These are phyloP conservation scores for Lichina pygmaea DNA, from an alignment of 495 filamentous ascomycete genomes.

Conservation along the genomic window DNA sequence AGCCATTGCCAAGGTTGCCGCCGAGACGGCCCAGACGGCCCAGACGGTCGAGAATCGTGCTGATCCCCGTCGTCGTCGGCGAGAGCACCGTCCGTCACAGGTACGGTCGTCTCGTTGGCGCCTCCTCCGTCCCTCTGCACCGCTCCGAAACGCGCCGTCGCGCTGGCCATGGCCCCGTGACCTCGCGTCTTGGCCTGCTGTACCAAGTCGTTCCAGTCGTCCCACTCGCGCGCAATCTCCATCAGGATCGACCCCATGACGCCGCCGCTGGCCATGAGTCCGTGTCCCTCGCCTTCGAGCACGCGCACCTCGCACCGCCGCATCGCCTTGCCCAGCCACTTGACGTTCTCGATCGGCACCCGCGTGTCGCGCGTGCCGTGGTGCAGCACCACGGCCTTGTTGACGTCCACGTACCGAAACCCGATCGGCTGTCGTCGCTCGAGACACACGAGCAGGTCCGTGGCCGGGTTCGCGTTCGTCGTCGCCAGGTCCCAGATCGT, in stretches of 20 bases:
- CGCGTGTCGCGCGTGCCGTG: constrained; percentile 78
- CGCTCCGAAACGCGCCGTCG: too few species aligned
- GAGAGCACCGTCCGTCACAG: too few species aligned
- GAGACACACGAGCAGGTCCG: constrained; percentile 77
- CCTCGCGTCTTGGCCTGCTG: neutral
- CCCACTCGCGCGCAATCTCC: constrained; percentile 87
- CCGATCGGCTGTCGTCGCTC: constrained; percentile 81
- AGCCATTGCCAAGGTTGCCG: too few species aligned
- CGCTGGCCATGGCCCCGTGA: too few species aligned
- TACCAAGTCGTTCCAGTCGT: constrained; percentile 55
- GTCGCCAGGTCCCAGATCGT: constrained; percentile 91
- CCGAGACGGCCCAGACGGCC: too few species aligned
- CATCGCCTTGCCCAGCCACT: constrained; percentile 89
- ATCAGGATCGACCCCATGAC: constrained; percentile 87
- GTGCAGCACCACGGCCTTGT: constrained; percentile 67
- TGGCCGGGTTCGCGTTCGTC: constrained; percentile 72
- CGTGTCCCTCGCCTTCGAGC: constrained; percentile 80
- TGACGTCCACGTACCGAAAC: constrained; percentile 93
- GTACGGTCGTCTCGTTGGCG: too few species aligned
- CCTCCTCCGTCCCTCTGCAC: too few species aligned
- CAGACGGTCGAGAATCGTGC: too few species aligned
- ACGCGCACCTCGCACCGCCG: constrained; percentile 72
- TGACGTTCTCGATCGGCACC: constrained; percentile 83
- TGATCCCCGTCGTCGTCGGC: too few species aligned
- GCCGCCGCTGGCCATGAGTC: constrained; percentile 76